Evolutionary conservation across 306 rosid species (phyloP).

Genomic region (Trifolium dubium): DNA sequence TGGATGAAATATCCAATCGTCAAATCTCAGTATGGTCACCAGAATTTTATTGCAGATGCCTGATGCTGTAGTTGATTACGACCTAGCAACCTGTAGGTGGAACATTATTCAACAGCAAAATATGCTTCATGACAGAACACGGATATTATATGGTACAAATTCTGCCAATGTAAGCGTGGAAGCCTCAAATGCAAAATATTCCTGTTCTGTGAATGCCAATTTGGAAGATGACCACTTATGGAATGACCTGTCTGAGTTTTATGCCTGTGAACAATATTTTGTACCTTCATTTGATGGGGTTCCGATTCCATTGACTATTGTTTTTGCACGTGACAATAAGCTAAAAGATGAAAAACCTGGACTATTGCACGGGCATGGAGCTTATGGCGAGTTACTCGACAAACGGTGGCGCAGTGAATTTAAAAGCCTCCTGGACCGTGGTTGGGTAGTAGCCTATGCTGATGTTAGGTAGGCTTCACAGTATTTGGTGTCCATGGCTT

Average conservation of each 20-base stretch:
- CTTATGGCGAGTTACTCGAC: slow-evolving; percentile 90
- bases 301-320: slow-evolving; percentile 77
- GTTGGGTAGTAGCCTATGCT: slow-evolving; percentile 91
- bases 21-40: slow-evolving; percentile 38
- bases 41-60: slow-evolving; percentile 79
- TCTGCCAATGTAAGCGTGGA: slow-evolving; percentile 51
- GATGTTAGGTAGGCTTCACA: slow-evolving; percentile 77
- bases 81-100: slow-evolving; percentile 79
- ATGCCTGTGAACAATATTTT: slow-evolving; percentile 73
- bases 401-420: slow-evolving; percentile 84
- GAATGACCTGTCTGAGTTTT: slow-evolving; percentile 87
- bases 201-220: slow-evolving; percentile 46
- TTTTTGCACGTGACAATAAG: slow-evolving; percentile 65
- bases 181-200: slow-evolving; percentile 42
- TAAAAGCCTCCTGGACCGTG: slow-evolving; percentile 96
- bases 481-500: slow-evolving; percentile 27
- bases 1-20: slow-evolving; percentile 26
- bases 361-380: slow-evolving; percentile 87
- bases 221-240: slow-evolving; percentile 66
- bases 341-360: slow-evolving; percentile 70
- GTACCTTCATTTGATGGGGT: slow-evolving; percentile 77
- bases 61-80: slow-evolving; percentile 94
- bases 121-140: slow-evolving; percentile 83
- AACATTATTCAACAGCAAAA: slow-evolving; percentile 94
- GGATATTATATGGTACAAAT: slow-evolving; percentile 74